Evolutionary conservation across 139 green algal species (phyloP).

Genomic region (Tetradesmus lagerheimii): DNA sequence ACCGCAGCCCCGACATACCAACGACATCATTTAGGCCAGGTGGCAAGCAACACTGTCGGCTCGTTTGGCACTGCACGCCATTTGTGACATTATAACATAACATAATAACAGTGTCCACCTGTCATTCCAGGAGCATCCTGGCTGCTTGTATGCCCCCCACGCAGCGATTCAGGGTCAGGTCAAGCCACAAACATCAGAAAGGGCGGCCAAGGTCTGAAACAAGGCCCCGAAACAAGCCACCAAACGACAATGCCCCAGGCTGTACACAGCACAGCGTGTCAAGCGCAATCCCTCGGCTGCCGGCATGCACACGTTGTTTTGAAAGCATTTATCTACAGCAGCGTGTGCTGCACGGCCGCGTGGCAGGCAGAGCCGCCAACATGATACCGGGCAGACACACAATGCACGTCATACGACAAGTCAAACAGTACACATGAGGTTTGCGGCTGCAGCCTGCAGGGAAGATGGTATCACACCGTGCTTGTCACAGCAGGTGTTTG

Average conservation of each 20-base stretch:
- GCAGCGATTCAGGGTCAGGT: too few relatives aligned
- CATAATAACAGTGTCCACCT: too few relatives aligned
- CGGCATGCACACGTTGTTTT: background rate
- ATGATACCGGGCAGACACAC: background rate
- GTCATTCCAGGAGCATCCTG: too few relatives aligned
- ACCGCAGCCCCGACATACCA: too few relatives aligned
- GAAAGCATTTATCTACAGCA: background rate
- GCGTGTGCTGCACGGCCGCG: background rate
- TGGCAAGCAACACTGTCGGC: background rate
- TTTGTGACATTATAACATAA: too few relatives aligned
- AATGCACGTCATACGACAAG: background rate
- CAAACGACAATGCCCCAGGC: too few relatives aligned
- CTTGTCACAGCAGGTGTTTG: slow-evolving; percentile 22
- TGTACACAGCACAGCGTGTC: background rate
- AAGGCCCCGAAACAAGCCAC: too few relatives aligned
- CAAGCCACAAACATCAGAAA: too few relatives aligned
- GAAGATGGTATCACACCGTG: slow-evolving; percentile 24
- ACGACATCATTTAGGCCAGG: background rate
- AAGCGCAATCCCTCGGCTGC: background rate
- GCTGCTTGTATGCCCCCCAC: too few relatives aligned
- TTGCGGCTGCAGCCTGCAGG: background rate
- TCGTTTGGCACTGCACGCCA: background rate
- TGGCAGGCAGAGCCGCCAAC: background rate
- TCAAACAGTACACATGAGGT: background rate
- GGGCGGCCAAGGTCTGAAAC: too few relatives aligned